These are phyloP conservation scores for Sporobolomyces pararoseus DNA, from an alignment of 768 basidiomycete species.

Conservation along the genomic window DNA sequence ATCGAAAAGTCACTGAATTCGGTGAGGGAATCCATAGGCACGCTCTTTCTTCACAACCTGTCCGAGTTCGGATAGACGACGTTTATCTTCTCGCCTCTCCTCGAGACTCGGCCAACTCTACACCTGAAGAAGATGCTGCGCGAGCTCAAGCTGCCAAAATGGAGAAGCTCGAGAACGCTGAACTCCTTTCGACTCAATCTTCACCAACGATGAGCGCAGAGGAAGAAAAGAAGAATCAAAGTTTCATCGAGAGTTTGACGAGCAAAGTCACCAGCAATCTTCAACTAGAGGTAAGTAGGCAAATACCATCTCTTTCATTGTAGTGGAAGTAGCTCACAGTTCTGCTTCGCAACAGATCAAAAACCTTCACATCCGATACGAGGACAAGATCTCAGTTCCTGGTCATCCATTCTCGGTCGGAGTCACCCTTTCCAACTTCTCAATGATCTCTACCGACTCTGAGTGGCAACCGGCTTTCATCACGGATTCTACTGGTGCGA, in stretches of 20 bases:
- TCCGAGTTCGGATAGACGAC: conserved; percentile 86
- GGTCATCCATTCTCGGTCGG: conserved; percentile 97
- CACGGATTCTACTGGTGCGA: conserved; percentile 75
- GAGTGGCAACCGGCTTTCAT: conserved; percentile 88
- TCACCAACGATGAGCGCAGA: conserved; percentile 41
- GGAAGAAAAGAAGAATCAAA: conserved; percentile 70
- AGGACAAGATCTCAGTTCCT: conserved; percentile 89
- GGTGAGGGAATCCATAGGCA: conserved; percentile 23
- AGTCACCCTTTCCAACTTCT: conserved; percentile 78
- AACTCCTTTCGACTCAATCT: conserved; percentile 55
- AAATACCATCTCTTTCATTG: conserved; percentile 51
- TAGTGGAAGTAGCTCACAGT: no score
- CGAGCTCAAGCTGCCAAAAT: conserved; percentile 79
- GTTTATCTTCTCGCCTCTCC: conserved; percentile 90
- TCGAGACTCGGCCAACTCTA: conserved; percentile 55
- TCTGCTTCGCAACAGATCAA: conserved; percentile 26
- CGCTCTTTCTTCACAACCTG: conserved; percentile 80
- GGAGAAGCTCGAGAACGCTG: conserved; percentile 83
- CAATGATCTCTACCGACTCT: conserved; percentile 80
- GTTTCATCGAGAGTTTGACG: conserved; percentile 73
- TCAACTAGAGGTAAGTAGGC: conserved; percentile 70
- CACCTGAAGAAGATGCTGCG: conserved; percentile 73
- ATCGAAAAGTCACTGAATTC: no score
- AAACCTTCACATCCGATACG: conserved; percentile 94
- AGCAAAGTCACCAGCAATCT: conserved; percentile 91